Evolutionary conservation across 495 filamentous ascomycete genomes (phyloP).

Genomic region (Aspergillus homomorphus): DNA sequence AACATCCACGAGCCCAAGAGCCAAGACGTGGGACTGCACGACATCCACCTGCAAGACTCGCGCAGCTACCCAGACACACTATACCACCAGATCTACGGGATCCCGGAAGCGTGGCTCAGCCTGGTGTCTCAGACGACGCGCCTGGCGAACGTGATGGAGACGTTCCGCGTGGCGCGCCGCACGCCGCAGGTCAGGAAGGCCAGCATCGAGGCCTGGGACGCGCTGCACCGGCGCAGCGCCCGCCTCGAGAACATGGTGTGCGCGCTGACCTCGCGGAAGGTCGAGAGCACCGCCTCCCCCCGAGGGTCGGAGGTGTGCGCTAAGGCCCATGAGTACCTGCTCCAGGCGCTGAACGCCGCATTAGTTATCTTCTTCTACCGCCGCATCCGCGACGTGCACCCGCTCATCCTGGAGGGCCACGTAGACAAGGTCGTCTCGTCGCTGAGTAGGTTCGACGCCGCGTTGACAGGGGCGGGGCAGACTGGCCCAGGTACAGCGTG

Average conservation of each 20-base stretch:
- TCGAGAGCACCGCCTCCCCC: conserved; percentile 12
- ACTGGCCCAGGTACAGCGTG: conserved; percentile 31
- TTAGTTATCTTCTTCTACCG: conserved; percentile 37
- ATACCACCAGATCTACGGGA: conserved; percentile 35
- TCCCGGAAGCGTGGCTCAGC: conserved; percentile 37
- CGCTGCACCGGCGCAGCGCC: conserved; percentile 29
- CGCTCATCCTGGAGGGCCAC: conserved; percentile 29
- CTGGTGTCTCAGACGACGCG: conserved; percentile 35
- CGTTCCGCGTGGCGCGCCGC: conserved; percentile 20
- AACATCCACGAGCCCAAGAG: conserved; percentile 38
- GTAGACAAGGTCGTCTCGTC: conserved; percentile 33
- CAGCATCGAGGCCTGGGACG: conserved; percentile 29
- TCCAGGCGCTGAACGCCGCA: conserved; percentile 29
- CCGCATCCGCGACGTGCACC: conserved; percentile 29
- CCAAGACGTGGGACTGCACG: conserved; percentile 22
- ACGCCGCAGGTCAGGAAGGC: conserved; percentile 3
- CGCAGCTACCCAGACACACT: conserved; percentile 30
- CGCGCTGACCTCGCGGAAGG: conserved; percentile 23
- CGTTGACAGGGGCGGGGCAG: conserved; percentile 14
- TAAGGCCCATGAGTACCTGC: conserved; percentile 22
- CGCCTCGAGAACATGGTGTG: conserved; percentile 37
- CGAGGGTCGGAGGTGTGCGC: conserved; percentile 18
- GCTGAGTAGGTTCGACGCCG: conserved; percentile 22
- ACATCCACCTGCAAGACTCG: conserved; percentile 37
- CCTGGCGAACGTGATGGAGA: conserved; percentile 33